Conservation (phyloP, 2,329 filamentous ascomycete genomes). For the Eurotiales sp. region DNA sequence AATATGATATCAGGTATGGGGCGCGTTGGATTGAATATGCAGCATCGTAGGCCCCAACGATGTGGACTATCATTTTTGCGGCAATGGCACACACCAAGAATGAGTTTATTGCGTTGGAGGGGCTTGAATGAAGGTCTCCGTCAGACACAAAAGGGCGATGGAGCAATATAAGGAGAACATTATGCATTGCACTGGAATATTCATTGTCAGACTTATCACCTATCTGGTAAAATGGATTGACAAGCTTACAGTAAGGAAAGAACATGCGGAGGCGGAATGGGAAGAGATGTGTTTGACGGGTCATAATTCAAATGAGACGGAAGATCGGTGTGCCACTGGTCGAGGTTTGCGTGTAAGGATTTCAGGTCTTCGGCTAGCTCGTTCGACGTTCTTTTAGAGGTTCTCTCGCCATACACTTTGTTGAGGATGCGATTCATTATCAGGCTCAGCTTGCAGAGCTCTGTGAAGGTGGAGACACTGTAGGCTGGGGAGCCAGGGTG, state of each 20-base stretch:
- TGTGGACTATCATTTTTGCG: slow-evolving; percentile 42
- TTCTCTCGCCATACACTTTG: slow-evolving; percentile 45
- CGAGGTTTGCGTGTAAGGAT: slow-evolving; percentile 41
- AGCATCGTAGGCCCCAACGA: slow-evolving; percentile 45
- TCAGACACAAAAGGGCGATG: slow-evolving; percentile 50
- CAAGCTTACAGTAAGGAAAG: slow-evolving; percentile 38
- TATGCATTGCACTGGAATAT: slow-evolving; percentile 41
- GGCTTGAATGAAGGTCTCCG: slow-evolving; percentile 41
- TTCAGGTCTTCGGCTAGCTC: slow-evolving; percentile 33
- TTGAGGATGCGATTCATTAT: slow-evolving; percentile 47
- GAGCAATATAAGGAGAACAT: slow-evolving; percentile 52
- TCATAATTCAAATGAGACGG: slow-evolving; percentile 44
- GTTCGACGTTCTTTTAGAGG: slow-evolving; percentile 29
- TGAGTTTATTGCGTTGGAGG: slow-evolving; percentile 42
- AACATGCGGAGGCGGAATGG: slow-evolving; percentile 43
- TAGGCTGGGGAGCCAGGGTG: slow-evolving; percentile 31
- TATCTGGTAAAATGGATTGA: too few relatives aligned
- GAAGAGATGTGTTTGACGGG: slow-evolving; percentile 21
- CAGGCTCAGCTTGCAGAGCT: slow-evolving; percentile 42
- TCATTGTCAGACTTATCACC: too few relatives aligned
- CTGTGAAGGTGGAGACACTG: slow-evolving; percentile 34
- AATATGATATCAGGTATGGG: slow-evolving; percentile 52
- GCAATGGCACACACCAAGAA: slow-evolving; percentile 46
- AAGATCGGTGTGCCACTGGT: slow-evolving; percentile 40
- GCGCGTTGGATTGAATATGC: slow-evolving; percentile 46